A percentile compares a stretch with the other conserved stretches of the same genome.
Conservation (phyloP, 257 asterid species). For the Lycium ferocissimum region DNA sequence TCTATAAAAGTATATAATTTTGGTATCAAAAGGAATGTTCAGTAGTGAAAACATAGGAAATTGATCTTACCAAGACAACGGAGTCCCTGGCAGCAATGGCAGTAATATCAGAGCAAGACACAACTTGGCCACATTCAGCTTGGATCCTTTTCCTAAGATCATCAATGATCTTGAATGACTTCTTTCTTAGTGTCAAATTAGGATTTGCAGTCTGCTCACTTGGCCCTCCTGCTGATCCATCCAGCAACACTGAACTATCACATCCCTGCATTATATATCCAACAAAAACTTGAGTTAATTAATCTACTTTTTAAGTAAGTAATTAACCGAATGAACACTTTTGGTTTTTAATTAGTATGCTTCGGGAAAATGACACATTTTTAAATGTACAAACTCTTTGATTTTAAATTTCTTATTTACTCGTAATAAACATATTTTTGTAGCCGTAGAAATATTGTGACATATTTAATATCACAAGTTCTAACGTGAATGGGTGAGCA, state of each 20-base stretch:
- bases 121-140: constrained; percentile 49
- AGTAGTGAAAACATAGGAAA: no score
- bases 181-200: constrained; percentile 54
- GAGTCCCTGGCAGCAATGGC: constrained; percentile 63
- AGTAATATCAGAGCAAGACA: constrained; percentile 52
- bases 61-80: constrained; percentile 49
- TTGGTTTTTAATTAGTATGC: no score
- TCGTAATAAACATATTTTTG: no score
- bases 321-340: no score
- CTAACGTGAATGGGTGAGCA: no score
- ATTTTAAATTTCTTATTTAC: no score
- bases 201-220: constrained; percentile 54
- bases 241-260: constrained; percentile 50
- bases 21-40: not conserved
- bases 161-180: constrained; percentile 48
- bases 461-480: no score
- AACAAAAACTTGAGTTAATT: no score
- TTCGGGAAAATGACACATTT: no score
- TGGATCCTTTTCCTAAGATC: constrained; percentile 51
- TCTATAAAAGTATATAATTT: not conserved
- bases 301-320: no score
- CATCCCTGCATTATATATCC: constrained; percentile 41
- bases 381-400: no score
- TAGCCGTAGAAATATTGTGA: no score
- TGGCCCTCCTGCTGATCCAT: constrained; percentile 58